phyloP scores from a whole-genome alignment of 768 basidiomycete species.

The Coprinopsis sp. region DNA sequence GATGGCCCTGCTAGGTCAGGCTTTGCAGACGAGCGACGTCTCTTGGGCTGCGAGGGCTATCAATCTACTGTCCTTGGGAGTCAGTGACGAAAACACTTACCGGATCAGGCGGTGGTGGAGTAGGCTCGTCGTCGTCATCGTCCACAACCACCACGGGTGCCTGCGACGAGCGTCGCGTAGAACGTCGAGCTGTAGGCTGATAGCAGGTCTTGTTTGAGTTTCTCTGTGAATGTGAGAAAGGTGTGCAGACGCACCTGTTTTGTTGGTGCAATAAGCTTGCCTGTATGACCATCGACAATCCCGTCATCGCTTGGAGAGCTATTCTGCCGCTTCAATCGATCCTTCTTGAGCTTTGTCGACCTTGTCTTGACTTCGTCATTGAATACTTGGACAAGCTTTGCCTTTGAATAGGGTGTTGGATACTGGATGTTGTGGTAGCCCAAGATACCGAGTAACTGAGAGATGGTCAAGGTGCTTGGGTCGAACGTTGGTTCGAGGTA shows the following conservation, averaged over 20 bases:
- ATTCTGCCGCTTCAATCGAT: constrained; percentile 59
- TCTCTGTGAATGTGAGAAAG: too few species aligned
- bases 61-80: constrained; percentile 13
- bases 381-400: constrained; percentile 73
- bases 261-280: constrained; percentile 52
- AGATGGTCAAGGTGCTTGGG: constrained; percentile 65
- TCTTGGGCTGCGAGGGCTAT: constrained; percentile 52
- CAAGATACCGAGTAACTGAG: constrained; percentile 77
- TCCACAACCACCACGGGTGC: constrained; percentile 38
- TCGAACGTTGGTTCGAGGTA: constrained; percentile 81
- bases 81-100: constrained; percentile 35
- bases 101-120: constrained; percentile 46
- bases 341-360: constrained; percentile 52
- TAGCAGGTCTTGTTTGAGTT: too few species aligned
- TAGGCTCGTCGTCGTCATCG: constrained; percentile 34
- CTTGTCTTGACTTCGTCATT: constrained; percentile 69
- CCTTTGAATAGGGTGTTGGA: constrained; percentile 71
- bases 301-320: constrained; percentile 78
- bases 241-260: constrained; percentile 47
- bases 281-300: constrained; percentile 79
- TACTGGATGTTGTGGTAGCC: constrained; percentile 72
- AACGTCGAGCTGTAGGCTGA: constrained; percentile 37
- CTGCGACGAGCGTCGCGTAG: constrained; percentile 63
- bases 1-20: constrained; percentile 54
- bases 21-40: constrained; percentile 75